These are phyloP conservation scores for Apostasia shenzhenica DNA, from an alignment of 106 monocot genomes.

Conservation along the genomic window DNA sequence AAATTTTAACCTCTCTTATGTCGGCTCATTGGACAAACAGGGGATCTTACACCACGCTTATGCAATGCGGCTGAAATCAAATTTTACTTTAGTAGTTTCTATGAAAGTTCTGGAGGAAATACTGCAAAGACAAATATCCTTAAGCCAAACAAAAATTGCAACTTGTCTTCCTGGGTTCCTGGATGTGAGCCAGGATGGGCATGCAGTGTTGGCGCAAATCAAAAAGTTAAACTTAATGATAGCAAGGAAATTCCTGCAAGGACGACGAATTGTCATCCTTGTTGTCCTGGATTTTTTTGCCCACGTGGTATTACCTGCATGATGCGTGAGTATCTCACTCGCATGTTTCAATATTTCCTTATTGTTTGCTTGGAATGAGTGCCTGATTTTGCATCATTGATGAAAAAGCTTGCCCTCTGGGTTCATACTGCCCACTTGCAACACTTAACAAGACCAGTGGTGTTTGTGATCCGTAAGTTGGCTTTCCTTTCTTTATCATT, in stretches of 20 bases:
- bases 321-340: constrained; percentile 51
- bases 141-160: constrained; percentile 85
- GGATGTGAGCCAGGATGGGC: constrained; percentile 98
- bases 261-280: constrained; percentile 41
- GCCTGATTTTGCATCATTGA: constrained; percentile 14
- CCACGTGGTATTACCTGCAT: constrained; percentile 76
- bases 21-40: constrained; percentile 23
- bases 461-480: constrained; percentile 87
- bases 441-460: constrained; percentile 63
- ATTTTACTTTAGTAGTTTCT: constrained; percentile 70
- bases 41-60: constrained; percentile 45
- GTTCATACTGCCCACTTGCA: constrained; percentile 78
- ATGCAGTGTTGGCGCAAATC: constrained; percentile 36
- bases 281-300: constrained; percentile 75
- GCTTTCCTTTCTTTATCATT: constrained; percentile 1
- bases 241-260: constrained; percentile 37
- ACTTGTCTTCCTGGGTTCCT: constrained; percentile 61
- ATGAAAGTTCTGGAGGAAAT: constrained; percentile 11
- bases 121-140: constrained; percentile 32
- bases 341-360: not conserved
- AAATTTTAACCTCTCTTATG: not conserved
- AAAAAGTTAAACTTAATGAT: constrained; percentile 49
- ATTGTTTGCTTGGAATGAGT: not conserved
- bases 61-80: constrained; percentile 88
- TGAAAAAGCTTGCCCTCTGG: constrained; percentile 78